These are phyloP conservation scores for Crithidia brevicula DNA, from an alignment of 208 protist genomes.

Conservation along the genomic window DNA sequence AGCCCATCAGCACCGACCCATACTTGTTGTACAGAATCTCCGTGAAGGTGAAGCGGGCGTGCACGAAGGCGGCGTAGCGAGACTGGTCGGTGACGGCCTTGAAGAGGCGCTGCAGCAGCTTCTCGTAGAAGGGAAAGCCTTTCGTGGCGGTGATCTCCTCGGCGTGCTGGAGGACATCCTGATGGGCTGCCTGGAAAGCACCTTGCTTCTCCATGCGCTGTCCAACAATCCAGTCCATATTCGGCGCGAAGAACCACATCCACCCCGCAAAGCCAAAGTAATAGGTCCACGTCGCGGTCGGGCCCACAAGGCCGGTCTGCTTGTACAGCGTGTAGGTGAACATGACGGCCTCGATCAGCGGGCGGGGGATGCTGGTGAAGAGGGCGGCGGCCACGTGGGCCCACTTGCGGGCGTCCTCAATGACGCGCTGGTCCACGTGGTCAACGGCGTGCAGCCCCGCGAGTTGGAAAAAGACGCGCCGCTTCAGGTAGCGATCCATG, in stretches of 20 bases:
- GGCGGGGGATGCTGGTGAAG: slow-evolving; percentile 54
- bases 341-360: slow-evolving; percentile 51
- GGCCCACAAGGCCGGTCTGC: slow-evolving; percentile 33
- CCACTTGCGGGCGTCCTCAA: slow-evolving; percentile 63
- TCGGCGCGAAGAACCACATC: slow-evolving; percentile 33
- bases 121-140: slow-evolving; percentile 41
- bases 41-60: slow-evolving; percentile 51
- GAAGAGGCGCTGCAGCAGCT: slow-evolving; percentile 49
- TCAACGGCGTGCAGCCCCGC: slow-evolving; percentile 51
- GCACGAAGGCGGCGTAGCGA: slow-evolving; percentile 55
- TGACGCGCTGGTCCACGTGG: slow-evolving; percentile 73
- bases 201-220: slow-evolving; percentile 54
- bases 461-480: slow-evolving; percentile 70
- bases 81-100: slow-evolving; percentile 48
- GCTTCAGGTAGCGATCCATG: slow-evolving; percentile 58
- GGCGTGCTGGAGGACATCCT: slow-evolving; percentile 47
- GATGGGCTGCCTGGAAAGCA: slow-evolving; percentile 52
- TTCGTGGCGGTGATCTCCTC: slow-evolving; percentile 71
- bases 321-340: slow-evolving; percentile 53
- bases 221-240: slow-evolving; percentile 51
- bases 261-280: slow-evolving; percentile 47
- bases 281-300: slow-evolving; percentile 41
- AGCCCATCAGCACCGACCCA: slow-evolving; percentile 57
- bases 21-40: slow-evolving; percentile 64
- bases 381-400: slow-evolving; percentile 31